Evolutionary conservation across 2,329 filamentous ascomycete species (phyloP).

Genomic region (Colletotrichum magnum): DNA sequence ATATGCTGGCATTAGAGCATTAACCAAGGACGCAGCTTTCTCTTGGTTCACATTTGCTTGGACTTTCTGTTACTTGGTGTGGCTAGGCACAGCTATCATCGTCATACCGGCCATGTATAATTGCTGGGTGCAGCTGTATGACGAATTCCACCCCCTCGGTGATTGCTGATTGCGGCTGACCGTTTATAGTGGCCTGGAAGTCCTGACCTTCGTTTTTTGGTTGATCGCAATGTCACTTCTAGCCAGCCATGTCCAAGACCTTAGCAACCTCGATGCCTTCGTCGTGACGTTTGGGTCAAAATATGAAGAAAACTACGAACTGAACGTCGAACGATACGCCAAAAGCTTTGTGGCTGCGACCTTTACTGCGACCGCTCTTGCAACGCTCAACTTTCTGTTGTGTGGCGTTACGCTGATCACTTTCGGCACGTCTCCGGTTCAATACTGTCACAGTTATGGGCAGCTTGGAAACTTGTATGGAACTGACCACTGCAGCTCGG

Average conservation of each 20-base stretch:
- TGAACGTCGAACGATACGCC: slow-evolving; percentile 35
- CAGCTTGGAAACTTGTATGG: background rate
- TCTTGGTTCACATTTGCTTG: slow-evolving; percentile 42
- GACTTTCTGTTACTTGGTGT: slow-evolving; percentile 41
- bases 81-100: slow-evolving; percentile 38
- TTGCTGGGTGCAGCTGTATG: slow-evolving; percentile 42
- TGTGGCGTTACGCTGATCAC: slow-evolving; percentile 36
- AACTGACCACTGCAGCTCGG: slow-evolving; percentile 33
- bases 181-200: slow-evolving; percentile 33
- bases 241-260: slow-evolving; percentile 41
- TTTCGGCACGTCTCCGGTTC: slow-evolving; percentile 23
- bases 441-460: background rate
- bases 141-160: background rate
- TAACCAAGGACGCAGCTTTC: slow-evolving; percentile 31
- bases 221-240: slow-evolving; percentile 40
- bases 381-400: slow-evolving; percentile 36
- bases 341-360: slow-evolving; percentile 39
- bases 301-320: slow-evolving; percentile 39
- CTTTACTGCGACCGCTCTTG: slow-evolving; percentile 36
- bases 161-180: background rate
- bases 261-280: slow-evolving; percentile 39
- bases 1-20: background rate
- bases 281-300: slow-evolving; percentile 36
- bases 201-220: slow-evolving; percentile 41
- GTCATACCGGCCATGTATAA: slow-evolving; percentile 42